A percentile compares a stretch with the other conserved stretches of the same genome.
These are phyloP conservation scores for Cytospora chrysosperma DNA, from an alignment of 2,329 filamentous ascomycete species.

Conservation along the genomic window DNA sequence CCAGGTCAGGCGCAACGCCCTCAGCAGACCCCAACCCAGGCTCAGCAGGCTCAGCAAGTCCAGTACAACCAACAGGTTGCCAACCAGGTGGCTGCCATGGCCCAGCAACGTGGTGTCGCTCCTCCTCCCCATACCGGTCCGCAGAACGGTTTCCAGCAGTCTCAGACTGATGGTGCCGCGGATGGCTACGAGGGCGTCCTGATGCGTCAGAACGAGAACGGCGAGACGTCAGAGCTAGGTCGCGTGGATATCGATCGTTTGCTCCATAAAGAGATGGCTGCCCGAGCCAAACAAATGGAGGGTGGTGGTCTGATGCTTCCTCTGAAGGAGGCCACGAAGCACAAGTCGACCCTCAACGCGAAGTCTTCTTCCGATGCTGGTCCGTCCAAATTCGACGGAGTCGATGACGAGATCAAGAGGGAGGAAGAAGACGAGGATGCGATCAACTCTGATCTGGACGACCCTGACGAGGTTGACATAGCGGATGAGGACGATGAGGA, in stretches of 20 bases:
- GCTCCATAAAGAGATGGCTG: conserved; percentile 67
- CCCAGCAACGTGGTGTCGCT: conserved; percentile 30
- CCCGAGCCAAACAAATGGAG: conserved; percentile 66
- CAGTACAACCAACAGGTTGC: conserved; percentile 37
- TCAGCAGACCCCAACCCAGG: conserved; percentile 8
- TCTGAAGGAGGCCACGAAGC: conserved; percentile 54
- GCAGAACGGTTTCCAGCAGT: conserved; percentile 40
- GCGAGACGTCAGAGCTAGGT: conserved; percentile 55
- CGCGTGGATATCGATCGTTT: conserved; percentile 65
- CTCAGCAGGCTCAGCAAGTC: conserved; percentile 24
- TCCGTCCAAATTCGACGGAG: conserved; percentile 47
- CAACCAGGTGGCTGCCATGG: conserved; percentile 30
- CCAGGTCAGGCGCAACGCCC: conserved; percentile 25
- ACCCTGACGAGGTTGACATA: conserved; percentile 80
- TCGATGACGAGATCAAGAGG: conserved; percentile 61
- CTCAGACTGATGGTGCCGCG: conserved; percentile 75
- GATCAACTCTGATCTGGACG: conserved; percentile 97
- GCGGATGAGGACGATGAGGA: conserved; percentile 89
- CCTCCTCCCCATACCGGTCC: conserved; percentile 28
- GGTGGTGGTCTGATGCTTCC: conserved; percentile 76
- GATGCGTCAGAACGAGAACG: conserved; percentile 54
- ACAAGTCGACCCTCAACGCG: conserved; percentile 32
- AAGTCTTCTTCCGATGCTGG: conserved; percentile 31
- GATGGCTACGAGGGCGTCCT: conserved; percentile 62
- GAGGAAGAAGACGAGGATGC: conserved; percentile 81